Evolutionary conservation across 2,329 filamentous ascomycete species (phyloP).

Genomic region (Colletotrichum coccodes): DNA sequence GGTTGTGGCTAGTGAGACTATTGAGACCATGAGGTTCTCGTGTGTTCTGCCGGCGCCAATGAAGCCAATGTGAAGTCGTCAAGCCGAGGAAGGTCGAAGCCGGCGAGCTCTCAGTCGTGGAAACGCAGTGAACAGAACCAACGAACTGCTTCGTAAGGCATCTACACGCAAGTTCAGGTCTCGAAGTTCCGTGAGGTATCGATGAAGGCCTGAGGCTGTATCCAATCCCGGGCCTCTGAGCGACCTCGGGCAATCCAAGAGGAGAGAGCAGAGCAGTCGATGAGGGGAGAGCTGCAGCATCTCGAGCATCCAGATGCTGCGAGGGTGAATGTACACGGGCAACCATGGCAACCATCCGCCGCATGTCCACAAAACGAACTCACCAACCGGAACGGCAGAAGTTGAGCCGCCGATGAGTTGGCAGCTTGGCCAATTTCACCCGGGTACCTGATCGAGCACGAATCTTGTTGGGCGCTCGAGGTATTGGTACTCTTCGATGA

Average conservation of each 20-base stretch:
- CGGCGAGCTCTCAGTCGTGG: slow-evolving; percentile 24
- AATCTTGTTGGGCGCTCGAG: slow-evolving; percentile 6
- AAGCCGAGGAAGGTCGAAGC: background rate
- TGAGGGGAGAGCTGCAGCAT: slow-evolving; percentile 3
- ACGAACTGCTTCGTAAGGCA: slow-evolving; percentile 26
- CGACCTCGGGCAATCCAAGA: background rate
- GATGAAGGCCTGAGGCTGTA: slow-evolving; percentile 9
- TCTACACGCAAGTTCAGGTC: slow-evolving; percentile 11
- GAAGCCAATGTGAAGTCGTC: slow-evolving; percentile 8
- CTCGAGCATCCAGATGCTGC: slow-evolving; percentile 21
- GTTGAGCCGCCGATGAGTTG: slow-evolving; percentile 31
- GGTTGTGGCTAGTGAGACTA: slow-evolving; percentile 16
- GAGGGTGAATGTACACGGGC: background rate
- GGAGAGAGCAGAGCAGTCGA: background rate
- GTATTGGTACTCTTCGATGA: background rate
- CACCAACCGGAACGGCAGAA: slow-evolving; percentile 29
- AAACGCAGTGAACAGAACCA: background rate
- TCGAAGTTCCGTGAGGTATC: slow-evolving; percentile 6
- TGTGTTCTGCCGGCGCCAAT: slow-evolving; percentile 8
- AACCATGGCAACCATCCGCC: slow-evolving; percentile 8
- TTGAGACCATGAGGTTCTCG: background rate
- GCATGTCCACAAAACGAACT: background rate
- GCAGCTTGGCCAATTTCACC: slow-evolving; percentile 8
- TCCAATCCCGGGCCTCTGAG: slow-evolving; percentile 2
- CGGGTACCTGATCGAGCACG: slow-evolving; percentile 4